Evolutionary conservation across 177 flowering plant genomes (phyloP), one percentile per base, ranked within the genome.

Genomic region (Vitis hybrid): DNA sequence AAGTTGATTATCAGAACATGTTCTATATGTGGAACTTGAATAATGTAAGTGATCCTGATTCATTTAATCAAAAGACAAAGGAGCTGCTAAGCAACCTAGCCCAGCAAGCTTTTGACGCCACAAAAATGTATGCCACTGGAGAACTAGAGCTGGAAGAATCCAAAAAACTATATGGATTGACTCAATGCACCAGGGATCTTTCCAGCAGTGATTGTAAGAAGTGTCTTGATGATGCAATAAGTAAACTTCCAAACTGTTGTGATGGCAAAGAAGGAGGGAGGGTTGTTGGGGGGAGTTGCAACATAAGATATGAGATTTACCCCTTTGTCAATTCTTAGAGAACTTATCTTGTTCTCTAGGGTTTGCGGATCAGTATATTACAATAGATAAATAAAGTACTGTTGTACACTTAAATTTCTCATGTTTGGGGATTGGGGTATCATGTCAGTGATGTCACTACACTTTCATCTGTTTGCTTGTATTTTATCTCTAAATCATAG

Each of bases 141-240:
- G 77, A 71, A 10, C 0, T 64, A 5, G 57, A 60, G 64, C 54
- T 72, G 2, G 59, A 50, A 3, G 57, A 49, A 11, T 56, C 50
- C 1, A 2, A 45, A 64, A 76, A 50, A 3, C 49, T 86, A 4
- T 86, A 82, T 60, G 87, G 87, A 2, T 55, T 86, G 70, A 79
- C 60, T 14, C 87, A 86, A 71, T 79, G 89, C 79, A 86, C 82
- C 4, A 73, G 82, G 52, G 85, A 83, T 67, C 67, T 86, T 0
- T 63, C 80, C 4, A 51, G 54, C 6, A 15, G 0, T 32, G 73
- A 70, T 56, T 79, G 84, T 30, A 71, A 69, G 74, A 58, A 61
- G 59, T 81, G 82, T 48, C 60, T 85, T 51, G 73, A 78, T 12
- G 70, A 55, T 58, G 80, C 78, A 8, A 66, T 75, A 10, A 54